phyloP scores from a whole-genome alignment of 2,329 filamentous ascomycete genomes.

The Sporothrix curviconia region DNA sequence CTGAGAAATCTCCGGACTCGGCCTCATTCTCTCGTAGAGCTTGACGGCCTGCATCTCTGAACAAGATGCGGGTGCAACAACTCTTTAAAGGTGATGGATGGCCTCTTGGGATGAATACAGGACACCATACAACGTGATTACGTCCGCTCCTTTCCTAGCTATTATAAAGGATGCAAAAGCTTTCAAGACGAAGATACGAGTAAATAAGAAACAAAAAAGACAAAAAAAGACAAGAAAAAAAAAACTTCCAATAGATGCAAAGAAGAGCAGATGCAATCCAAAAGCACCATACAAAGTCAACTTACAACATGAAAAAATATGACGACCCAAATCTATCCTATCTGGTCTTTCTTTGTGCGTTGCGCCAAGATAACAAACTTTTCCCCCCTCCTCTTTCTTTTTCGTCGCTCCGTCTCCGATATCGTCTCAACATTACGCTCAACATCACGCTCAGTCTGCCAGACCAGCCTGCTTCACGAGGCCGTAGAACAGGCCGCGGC shows the following conservation, averaged over 20 bases:
- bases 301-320: neutral
- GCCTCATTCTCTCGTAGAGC: no score
- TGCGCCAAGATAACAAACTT: neutral
- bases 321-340: conserved; percentile 6
- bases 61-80: no score
- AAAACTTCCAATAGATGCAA: neutral
- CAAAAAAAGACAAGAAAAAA: neutral
- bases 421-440: neutral
- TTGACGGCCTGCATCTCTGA: no score
- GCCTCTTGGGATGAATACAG: no score
- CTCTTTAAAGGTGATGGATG: no score
- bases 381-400: conserved; percentile 9
- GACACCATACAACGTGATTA: no score
- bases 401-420: neutral
- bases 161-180: no score
- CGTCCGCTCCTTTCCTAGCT: no score
- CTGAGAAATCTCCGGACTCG: no score
- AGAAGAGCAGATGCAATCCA: neutral
- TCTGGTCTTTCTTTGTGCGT: conserved; percentile 6
- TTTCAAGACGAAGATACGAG: no score
- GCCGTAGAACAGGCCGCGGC: conserved; percentile 76
- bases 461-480: conserved; percentile 88
- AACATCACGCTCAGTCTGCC: conserved; percentile 32
- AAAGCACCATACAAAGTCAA: neutral
- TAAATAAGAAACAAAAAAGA: neutral